A percentile compares a stretch with the other conserved stretches of the same genome.
Evolutionary conservation across 148 eudicot genomes (phyloP).

Genomic region (Arctostaphylos glauca): DNA sequence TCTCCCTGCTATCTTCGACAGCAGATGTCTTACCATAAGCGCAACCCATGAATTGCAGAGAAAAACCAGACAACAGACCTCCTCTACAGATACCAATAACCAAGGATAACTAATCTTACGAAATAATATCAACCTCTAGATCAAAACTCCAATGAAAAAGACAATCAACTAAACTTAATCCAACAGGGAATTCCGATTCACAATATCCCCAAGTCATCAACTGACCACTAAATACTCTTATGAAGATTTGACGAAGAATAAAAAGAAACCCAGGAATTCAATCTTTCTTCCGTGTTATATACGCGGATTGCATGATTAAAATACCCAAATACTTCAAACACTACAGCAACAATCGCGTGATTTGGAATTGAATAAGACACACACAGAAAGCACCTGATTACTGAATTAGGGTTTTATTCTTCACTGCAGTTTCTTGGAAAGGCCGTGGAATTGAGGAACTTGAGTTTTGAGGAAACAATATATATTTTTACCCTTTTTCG

Average conservation of each 20-base stretch:
- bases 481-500: not conserved
- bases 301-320: not conserved
- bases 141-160: constrained; percentile 10
- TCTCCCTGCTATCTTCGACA: constrained; percentile 34
- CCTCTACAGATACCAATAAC: constrained; percentile 16
- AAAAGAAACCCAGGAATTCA: not conserved
- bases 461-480: not conserved
- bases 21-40: constrained; percentile 55
- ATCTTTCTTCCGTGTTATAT: not conserved
- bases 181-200: not conserved
- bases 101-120: not conserved
- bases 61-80: constrained; percentile 14
- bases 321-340: not conserved
- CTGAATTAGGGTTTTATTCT: constrained; percentile 2
- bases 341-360: not conserved
- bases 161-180: not conserved
- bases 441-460: not conserved
- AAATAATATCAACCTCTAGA: not conserved
- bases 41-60: constrained; percentile 51
- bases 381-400: not conserved
- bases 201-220: not conserved
- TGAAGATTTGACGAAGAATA: not conserved
- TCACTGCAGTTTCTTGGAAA: constrained; percentile 3
- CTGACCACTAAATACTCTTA: not conserved
- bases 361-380: constrained; percentile 1